Evolutionary conservation across 78 protist genomes (phyloP), one percentile per base, ranked within the genome.

Genomic region (Anaeramoeba ignava): DNA sequence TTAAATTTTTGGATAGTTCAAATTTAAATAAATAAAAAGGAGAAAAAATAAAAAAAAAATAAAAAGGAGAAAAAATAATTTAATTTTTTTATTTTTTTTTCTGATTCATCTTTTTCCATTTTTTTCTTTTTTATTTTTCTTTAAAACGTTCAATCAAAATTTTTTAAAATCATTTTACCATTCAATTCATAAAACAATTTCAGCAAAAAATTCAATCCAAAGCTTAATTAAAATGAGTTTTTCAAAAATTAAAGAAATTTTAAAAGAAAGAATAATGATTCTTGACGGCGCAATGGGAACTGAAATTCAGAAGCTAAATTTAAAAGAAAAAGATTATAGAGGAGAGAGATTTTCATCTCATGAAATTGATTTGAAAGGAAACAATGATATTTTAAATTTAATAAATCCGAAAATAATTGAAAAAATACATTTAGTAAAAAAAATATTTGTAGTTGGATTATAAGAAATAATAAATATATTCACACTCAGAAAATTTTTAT

Each of bases 301-400:
- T n/a, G 88, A 89, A 89, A 87, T 97, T 80, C 98, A 96, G 91
- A 42, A 41, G 33, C 88, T 82, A 87, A 87, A 89, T 81, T 87
- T 97, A 54, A 40, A 80, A 17, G 99, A 97, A 88, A 91, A 42
- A 0, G 97, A 97, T 84, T 97, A 90, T 89, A 89, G 97, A 78
- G 94, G 93, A 38, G n/a, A n/a, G n/a, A n/a, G n/a, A 68, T 94
- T 93, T 88, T 85, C 84, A 86, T 89, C 89, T 79, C 93, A 89
- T 79, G 87, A 80, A n/a, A 85, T 90, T 23, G 92, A 90, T 80
- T 86, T 96, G 78, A 93, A 96, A 90, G 99, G 99, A 41, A 95
- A 96, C 91, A 96, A 96, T 93, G 99, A 97, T 82, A 33, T 97
- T 3, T 93, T 97, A 41, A 38, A 41, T 27, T 81, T 97, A 54